phyloP scores from a whole-genome alignment of 2,329 filamentous ascomycete genomes.

The Pestalotiopsis sp. region DNA sequence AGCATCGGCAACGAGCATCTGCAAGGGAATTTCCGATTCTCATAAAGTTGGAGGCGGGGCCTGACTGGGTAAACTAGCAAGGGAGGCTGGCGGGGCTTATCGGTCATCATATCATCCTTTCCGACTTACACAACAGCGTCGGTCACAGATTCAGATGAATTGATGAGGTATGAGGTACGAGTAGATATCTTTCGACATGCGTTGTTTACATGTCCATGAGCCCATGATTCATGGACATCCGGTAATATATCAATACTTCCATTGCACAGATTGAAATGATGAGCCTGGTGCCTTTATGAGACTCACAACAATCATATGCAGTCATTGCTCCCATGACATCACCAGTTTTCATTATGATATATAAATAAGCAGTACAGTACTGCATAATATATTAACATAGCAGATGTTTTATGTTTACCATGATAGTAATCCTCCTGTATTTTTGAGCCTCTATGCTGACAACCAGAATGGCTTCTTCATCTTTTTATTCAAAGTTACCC shows the following conservation, averaged over 20 bases:
- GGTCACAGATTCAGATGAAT: background rate
- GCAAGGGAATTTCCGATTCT: background rate
- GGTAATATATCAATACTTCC: background rate
- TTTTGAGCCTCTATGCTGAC: too few relatives aligned
- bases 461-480: too few relatives aligned
- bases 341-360: background rate
- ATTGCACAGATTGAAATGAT: background rate
- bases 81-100: conserved; percentile 5
- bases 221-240: too few relatives aligned
- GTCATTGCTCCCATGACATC: background rate
- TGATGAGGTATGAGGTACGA: background rate
- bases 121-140: background rate
- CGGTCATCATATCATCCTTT: background rate
- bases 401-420: too few relatives aligned
- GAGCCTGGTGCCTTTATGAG: background rate
- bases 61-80: background rate
- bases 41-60: background rate
- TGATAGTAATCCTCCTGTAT: too few relatives aligned
- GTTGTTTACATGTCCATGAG: too few relatives aligned
- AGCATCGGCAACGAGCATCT: background rate
- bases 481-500: too few relatives aligned
- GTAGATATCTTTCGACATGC: too few relatives aligned
- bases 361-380: too few relatives aligned
- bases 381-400: too few relatives aligned
- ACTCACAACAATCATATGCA: background rate